Conservation (phyloP, 257 asterid species). For the Asclepias syriaca region DNA sequence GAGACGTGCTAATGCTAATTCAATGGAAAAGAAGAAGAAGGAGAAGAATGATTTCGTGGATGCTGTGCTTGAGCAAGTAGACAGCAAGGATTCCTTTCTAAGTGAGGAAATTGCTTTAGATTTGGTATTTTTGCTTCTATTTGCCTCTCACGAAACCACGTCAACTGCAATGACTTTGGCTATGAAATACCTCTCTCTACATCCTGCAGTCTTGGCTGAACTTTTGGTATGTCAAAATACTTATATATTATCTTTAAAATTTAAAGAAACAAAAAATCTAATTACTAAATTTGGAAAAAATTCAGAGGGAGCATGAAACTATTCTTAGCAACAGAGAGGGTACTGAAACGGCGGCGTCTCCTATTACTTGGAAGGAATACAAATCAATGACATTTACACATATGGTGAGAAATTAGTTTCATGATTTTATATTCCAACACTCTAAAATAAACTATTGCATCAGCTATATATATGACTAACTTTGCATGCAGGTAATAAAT, state of each 20-base stretch:
- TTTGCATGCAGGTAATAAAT: slow-evolving; percentile 4
- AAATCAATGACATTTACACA: too few species aligned
- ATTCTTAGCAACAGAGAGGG: slow-evolving; percentile 4
- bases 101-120: not conserved
- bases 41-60: not conserved
- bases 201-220: not conserved
- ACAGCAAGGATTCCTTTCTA: not conserved
- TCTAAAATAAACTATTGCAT: too few species aligned
- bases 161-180: not conserved
- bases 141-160: not conserved
- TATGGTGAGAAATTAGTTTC: too few species aligned
- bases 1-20: not conserved
- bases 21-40: not conserved
- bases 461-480: too few species aligned
- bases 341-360: not conserved
- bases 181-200: not conserved
- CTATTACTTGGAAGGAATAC: too few species aligned
- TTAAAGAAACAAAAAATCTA: too few species aligned
- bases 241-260: too few species aligned
- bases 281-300: too few species aligned
- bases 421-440: too few species aligned
- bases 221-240: not conserved
- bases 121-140: not conserved
- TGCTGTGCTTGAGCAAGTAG: not conserved
- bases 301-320: slow-evolving; percentile 4